These are phyloP conservation scores for Parasarocladium wereldwijsianum DNA, from an alignment of 2,329 filamentous ascomycete genomes.

Conservation along the genomic window DNA sequence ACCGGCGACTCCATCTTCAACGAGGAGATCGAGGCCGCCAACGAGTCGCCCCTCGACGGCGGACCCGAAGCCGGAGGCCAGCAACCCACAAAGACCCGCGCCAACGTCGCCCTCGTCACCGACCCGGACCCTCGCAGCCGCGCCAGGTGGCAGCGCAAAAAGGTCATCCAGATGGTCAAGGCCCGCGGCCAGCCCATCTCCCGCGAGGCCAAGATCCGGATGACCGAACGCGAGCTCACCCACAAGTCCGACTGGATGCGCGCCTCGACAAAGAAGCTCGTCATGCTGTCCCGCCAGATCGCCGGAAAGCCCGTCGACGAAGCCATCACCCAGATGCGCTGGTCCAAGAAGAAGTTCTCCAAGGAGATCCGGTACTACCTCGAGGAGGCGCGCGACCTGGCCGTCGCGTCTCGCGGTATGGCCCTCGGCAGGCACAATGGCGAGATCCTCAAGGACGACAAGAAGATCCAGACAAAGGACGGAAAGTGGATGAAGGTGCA, in stretches of 20 bases:
- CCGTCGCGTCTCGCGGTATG: constrained; percentile 73
- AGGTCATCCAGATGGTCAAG: constrained; percentile 63
- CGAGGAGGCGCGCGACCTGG: constrained; percentile 66
- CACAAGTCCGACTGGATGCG: constrained; percentile 59
- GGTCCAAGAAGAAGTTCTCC: constrained; percentile 86
- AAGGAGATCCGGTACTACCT: constrained; percentile 67
- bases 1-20: constrained; percentile 41
- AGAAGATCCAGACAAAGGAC: constrained; percentile 56
- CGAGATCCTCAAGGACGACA: constrained; percentile 18
- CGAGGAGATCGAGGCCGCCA: constrained; percentile 30
- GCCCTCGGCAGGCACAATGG: constrained; percentile 42
- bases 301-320: constrained; percentile 88
- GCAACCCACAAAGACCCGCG: constrained; percentile 21
- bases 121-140: constrained; percentile 64
- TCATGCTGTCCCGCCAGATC: constrained; percentile 75
- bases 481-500: constrained; percentile 56
- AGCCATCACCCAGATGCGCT: constrained; percentile 87
- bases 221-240: constrained; percentile 38
- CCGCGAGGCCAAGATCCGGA: constrained; percentile 51
- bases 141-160: constrained; percentile 66
- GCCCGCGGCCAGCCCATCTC: constrained; percentile 33
- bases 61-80: constrained; percentile 9
- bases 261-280: constrained; percentile 85
- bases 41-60: constrained; percentile 6
- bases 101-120: constrained; percentile 45